Conservation (phyloP, 176 grass and related monocot genomes). For the Lolium perenne region DNA sequence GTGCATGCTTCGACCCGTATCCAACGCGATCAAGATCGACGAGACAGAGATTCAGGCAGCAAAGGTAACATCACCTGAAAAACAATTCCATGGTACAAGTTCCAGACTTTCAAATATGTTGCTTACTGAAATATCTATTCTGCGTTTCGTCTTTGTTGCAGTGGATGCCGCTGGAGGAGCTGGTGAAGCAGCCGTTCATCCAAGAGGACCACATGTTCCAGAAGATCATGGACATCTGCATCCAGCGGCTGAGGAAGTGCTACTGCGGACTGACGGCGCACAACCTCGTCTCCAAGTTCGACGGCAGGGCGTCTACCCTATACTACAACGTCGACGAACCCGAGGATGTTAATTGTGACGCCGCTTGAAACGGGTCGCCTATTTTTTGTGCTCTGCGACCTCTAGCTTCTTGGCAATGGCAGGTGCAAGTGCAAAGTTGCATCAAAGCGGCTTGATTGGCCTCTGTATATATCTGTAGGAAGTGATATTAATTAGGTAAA, state of each 20-base stretch:
- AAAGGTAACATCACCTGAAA: constrained; percentile 55
- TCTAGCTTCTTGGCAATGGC: neutral
- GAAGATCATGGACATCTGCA: constrained; percentile 93
- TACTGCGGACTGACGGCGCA: constrained; percentile 88
- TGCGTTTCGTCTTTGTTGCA: neutral
- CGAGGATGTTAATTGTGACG: constrained; percentile 68
- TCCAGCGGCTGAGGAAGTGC: constrained; percentile 75
- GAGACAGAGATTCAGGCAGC: constrained; percentile 88
- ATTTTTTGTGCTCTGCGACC: neutral
- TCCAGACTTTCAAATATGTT: neutral
- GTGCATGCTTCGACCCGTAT: constrained; percentile 89
- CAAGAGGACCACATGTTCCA: constrained; percentile 96
- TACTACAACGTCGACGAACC: constrained; percentile 81
- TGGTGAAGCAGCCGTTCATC: constrained; percentile 81
- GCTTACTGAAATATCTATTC: neutral
- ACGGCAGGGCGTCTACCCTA: constrained; percentile 72
- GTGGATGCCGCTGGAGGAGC: constrained; percentile 92
- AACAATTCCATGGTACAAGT: neutral
- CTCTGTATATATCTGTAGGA: constrained; percentile 45
- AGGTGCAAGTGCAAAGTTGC: neutral
- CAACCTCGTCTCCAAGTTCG: constrained; percentile 88
- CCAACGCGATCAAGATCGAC: constrained; percentile 85
- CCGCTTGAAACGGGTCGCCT: constrained; percentile 36
- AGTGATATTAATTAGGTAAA: neutral
- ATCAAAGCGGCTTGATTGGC: neutral